Conservation (phyloP, 257 asterid genomes). For the Misopates orontium region DNA sequence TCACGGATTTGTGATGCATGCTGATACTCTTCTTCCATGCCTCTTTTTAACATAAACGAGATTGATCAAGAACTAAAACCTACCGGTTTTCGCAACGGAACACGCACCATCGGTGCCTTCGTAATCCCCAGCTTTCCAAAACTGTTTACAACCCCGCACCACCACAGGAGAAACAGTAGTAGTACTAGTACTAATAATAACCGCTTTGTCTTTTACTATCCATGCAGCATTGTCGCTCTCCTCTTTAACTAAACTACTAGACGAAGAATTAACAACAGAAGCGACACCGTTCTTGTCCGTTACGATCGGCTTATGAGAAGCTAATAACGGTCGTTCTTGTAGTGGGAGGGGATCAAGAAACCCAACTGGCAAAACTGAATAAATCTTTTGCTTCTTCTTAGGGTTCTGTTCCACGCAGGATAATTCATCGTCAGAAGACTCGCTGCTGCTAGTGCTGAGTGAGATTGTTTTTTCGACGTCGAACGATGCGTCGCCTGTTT, state of each 20-base stretch:
- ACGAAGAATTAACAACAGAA: neutral
- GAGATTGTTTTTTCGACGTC: too few relatives aligned
- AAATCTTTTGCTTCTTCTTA: slow-evolving; percentile 40
- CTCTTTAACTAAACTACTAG: slow-evolving; percentile 13
- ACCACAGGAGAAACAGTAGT: slow-evolving; percentile 5
- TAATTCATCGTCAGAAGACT: slow-evolving; percentile 3
- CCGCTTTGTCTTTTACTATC: neutral
- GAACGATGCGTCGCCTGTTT: neutral
- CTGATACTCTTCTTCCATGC: too few relatives aligned
- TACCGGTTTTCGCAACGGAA: slow-evolving; percentile 30
- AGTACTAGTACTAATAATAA: too few relatives aligned
- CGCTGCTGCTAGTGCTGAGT: slow-evolving; percentile 27
- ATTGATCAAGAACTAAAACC: too few relatives aligned
- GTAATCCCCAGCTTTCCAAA: slow-evolving; percentile 84
- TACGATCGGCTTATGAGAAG: slow-evolving; percentile 6
- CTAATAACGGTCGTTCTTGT: slow-evolving; percentile 26
- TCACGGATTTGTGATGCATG: too few relatives aligned
- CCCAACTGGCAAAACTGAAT: slow-evolving; percentile 49
- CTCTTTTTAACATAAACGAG: too few relatives aligned
- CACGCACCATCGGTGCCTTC: slow-evolving; percentile 33
- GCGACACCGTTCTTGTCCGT: neutral
- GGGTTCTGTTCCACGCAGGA: slow-evolving; percentile 14
- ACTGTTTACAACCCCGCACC: slow-evolving; percentile 47
- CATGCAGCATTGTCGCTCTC: neutral
- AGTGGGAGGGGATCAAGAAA: slow-evolving; percentile 65